Conservation (phyloP, 2,329 filamentous ascomycete species). For the Ascochyta pisi region DNA sequence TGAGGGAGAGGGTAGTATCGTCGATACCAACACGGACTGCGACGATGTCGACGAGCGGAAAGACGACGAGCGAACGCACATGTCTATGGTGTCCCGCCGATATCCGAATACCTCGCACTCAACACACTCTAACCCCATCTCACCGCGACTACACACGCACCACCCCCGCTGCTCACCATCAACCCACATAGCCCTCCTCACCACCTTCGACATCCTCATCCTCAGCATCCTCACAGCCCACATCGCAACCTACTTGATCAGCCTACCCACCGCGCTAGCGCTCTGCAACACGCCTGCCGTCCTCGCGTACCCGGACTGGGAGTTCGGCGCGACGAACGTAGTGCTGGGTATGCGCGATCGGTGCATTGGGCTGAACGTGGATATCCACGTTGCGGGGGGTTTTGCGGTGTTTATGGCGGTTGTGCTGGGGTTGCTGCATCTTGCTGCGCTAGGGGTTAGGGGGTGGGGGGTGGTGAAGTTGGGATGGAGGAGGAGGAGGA, state of each 20-base stretch:
- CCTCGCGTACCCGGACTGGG: background rate
- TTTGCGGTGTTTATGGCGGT: conserved; percentile 13
- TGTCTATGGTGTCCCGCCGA: too few relatives aligned
- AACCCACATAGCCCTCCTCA: conserved; percentile 1
- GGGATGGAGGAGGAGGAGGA: background rate
- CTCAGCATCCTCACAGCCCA: conserved; percentile 14
- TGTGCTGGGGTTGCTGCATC: conserved; percentile 1
- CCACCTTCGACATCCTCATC: conserved; percentile 14
- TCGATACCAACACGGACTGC: background rate
- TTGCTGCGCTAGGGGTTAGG: background rate
- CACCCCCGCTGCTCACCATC: background rate
- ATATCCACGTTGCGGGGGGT: conserved; percentile 11
- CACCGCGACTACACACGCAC: background rate
- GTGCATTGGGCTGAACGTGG: conserved; percentile 6
- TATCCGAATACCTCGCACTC: too few relatives aligned
- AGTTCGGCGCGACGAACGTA: background rate
- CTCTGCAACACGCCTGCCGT: conserved; percentile 8
- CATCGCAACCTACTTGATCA: conserved; percentile 17
- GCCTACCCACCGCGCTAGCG: conserved; percentile 6
- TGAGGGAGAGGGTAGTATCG: background rate
- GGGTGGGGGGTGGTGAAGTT: background rate
- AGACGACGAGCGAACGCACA: too few relatives aligned
- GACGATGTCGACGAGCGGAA: background rate
- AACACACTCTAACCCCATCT: background rate
- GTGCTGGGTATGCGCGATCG: background rate